Evolutionary conservation across 768 basidiomycete species (phyloP), one percentile per base, ranked within the genome.

Genomic region (Boletus subcaerulescens): DNA sequence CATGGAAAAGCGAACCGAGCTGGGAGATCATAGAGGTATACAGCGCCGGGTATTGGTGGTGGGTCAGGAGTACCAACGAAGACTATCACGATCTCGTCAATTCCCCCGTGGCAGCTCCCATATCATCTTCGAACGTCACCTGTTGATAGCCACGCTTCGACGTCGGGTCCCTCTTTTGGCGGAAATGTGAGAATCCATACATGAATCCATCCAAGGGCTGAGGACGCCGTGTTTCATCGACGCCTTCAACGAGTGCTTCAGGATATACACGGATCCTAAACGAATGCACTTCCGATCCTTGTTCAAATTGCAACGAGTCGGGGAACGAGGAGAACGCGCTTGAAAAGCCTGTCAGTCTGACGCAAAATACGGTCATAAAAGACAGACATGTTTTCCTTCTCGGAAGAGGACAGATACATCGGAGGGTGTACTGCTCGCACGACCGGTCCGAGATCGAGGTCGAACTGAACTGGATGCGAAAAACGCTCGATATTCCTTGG

Each of bases 251-350:
- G 46, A 36, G 67, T 55, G 53, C 55, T 50, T 61, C 54, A 6
- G 70, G 60, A 48, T 78, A 75, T 62, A 79, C 79, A 47, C 91
- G 83, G 50, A 96, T 82, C 47, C 93, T 85, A 74, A 96, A 96
- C 0, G 91, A 93, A 69, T 96, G 93, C 2, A 80, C 77, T 64
- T 91, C 85, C 0, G 85, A 84, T 7, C 93, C 93, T 66, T 95
- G 86, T 44, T 90, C 85, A 53, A 92, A 92, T 52, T 91, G 85
- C 2, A 85, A 73, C 0, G 93, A 93, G 65, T 98, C 94, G 0
- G 94, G 94, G 64, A 98, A 93, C 1, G 92, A 85, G 8, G 89
- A 91, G 69, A 98, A 98, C 3, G 93, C 91, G 52, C 94, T 97
- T 47, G 3, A 43, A 22, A 33, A 22, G 20, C 7, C 35, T 51